phyloP scores from a whole-genome alignment of 2,329 filamentous ascomycete species.

The Juglanconis oblonga region DNA sequence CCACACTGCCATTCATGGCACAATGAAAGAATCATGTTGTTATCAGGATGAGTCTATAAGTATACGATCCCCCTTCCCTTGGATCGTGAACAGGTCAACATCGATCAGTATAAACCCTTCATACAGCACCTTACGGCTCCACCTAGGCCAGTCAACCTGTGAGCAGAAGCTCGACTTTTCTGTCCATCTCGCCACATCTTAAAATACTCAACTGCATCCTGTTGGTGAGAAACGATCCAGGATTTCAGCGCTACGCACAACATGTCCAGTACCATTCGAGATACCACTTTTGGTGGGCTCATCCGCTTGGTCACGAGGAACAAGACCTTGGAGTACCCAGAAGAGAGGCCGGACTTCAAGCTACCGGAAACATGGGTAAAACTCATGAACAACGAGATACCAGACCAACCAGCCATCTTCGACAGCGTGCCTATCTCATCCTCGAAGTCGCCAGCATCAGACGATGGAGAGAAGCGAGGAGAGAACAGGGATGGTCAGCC shows the following conservation, averaged over 20 bases:
- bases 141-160: background rate
- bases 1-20: background rate
- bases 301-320: slow-evolving; percentile 28
- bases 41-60: background rate
- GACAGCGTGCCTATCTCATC: slow-evolving; percentile 9
- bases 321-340: slow-evolving; percentile 53
- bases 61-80: background rate
- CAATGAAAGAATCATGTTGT: background rate
- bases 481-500: slow-evolving; percentile 20
- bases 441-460: slow-evolving; percentile 11
- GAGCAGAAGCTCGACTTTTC: background rate
- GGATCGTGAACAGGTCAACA: background rate
- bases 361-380: slow-evolving; percentile 63
- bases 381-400: slow-evolving; percentile 71
- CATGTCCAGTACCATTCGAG: slow-evolving; percentile 15
- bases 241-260: background rate
- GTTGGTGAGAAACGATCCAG: background rate
- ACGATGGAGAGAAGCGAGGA: slow-evolving; percentile 24
- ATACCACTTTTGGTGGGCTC: slow-evolving; percentile 27
- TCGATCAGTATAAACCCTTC: background rate
- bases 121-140: background rate
- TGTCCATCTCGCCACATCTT: background rate
- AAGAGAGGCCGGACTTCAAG: slow-evolving; percentile 66
- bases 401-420: slow-evolving; percentile 9
- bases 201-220: background rate